Percentiles rank a stretch among this genome's conserved stretches.
Evolutionary conservation across 192 early-diverging fungal genomes (phyloP).

Genomic region (Coemansia sp.): DNA sequence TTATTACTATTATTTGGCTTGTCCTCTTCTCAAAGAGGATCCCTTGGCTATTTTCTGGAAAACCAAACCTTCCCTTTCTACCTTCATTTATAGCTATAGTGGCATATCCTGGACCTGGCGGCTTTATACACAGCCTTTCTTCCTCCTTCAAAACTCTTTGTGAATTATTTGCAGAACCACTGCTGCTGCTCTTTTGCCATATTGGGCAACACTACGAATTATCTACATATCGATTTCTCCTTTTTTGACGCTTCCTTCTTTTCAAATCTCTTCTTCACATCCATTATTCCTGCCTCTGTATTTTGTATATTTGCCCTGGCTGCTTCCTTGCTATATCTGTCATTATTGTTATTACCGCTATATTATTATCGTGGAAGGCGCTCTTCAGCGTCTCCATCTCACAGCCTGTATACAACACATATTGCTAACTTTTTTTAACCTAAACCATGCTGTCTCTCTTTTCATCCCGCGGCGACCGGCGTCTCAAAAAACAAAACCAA

Average conservation of each 20-base stretch:
- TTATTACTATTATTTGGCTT: neutral
- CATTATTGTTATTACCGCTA: neutral
- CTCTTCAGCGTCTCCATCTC: neutral
- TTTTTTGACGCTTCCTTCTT: neutral
- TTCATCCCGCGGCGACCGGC: slow-evolving; percentile 39
- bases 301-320: neutral
- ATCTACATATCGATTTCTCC: neutral
- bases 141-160: neutral
- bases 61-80: neutral
- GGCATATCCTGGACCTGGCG: neutral
- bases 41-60: neutral
- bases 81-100: neutral
- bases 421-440: slow-evolving; percentile 1
- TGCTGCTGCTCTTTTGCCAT: neutral
- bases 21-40: neutral
- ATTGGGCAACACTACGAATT: neutral
- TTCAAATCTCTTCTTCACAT: neutral
- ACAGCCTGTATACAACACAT: neutral
- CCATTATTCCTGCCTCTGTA: neutral
- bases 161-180: neutral
- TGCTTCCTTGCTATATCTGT: neutral
- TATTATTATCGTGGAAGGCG: neutral
- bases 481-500: slow-evolving; percentile 13
- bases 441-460: slow-evolving; percentile 38
- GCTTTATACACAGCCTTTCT: slow-evolving; percentile 6